Evolutionary conservation across 176 grass and related monocot genomes (phyloP), one percentile per base, ranked within the genome.

Genomic region (Musa schizocarpa): DNA sequence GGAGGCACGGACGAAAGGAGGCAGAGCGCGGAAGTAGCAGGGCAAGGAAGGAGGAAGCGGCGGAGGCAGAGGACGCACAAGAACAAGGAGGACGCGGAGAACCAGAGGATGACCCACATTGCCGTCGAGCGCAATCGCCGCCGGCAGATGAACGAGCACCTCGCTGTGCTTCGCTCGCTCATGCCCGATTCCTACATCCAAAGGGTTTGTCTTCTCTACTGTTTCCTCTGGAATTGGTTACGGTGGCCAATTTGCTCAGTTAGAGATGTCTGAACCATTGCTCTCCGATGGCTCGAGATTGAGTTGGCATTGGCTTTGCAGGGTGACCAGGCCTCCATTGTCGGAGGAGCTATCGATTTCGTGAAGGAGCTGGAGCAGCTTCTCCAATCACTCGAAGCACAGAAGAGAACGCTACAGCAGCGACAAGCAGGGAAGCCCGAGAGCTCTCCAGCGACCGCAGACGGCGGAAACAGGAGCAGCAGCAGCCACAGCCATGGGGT

Each of bases 261-360:
- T 16, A 1, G 54, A 13, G 16, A 57, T 57, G 16, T 16, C 2
- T 16, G 1, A 12, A 61, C 57, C 29, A 4, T 0, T 4, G 29
- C 29, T 34, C 29, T 5, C 29, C 29, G 29, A 34, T 34, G 29
- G 29, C 29, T 43, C 34, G 34, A 43, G 34, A 43, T 43, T 43
- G 34, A 43, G 34, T 43, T 43, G 34, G 34, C 34, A 43, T 34
- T n/a, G 16, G 23, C 69, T 78, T 51, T 69, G 5, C 61, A 99
- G 96, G 89, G 96, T 64, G 96, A 99, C 71, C 96, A 99, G 85
- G 88, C 96, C 53, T 99, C 91, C 27, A 83, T 99, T 49, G 88
- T 99, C 53, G 87, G 91, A 2, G 96, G 96, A 63, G 96, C 96
- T 64, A 99, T 99, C 61, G 96, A 95, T 84, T 99, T 89, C 80